Evolutionary conservation across 2,329 filamentous ascomycete species (phyloP).

Genomic region (Scopulariopsis brevicaulis): DNA sequence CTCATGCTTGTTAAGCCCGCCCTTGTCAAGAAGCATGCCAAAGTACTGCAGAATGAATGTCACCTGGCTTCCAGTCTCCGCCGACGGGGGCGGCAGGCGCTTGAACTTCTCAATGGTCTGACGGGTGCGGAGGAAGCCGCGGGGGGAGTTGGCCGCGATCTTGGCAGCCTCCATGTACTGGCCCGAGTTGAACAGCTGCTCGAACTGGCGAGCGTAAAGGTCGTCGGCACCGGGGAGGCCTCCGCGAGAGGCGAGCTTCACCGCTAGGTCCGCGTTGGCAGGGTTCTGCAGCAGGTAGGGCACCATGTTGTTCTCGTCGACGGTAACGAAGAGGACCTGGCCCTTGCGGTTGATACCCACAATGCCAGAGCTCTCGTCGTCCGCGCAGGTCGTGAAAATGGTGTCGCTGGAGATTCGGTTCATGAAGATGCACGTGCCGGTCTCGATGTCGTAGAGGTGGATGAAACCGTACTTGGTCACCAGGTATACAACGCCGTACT

Average conservation of each 20-base stretch:
- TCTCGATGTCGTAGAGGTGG: conserved; percentile 95
- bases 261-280: conserved; percentile 83
- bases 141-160: conserved; percentile 90
- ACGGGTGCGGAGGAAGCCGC: conserved; percentile 85
- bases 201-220: conserved; percentile 86
- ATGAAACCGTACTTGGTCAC: conserved; percentile 99
- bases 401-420: conserved; percentile 99
- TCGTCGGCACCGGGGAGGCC: conserved; percentile 90
- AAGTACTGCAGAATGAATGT: conserved; percentile 96
- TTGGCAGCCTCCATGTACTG: conserved; percentile 86
- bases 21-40: conserved; percentile 93
- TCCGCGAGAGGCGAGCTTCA: conserved; percentile 91
- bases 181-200: conserved; percentile 68
- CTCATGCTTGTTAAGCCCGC: conserved; percentile 82
- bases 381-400: conserved; percentile 87
- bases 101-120: conserved; percentile 97
- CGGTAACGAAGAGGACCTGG: conserved; percentile 85
- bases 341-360: conserved; percentile 96
- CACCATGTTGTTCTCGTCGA: conserved; percentile 85
- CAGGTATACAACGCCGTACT: conserved; percentile 93
- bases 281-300: conserved; percentile 95
- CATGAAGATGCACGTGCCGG: conserved; percentile 94
- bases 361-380: conserved; percentile 76
- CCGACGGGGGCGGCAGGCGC: conserved; percentile 56
- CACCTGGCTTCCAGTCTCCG: conserved; percentile 57